Conservation (phyloP, 805 yeast species). For the Hermanozyma aechmeae region DNA sequence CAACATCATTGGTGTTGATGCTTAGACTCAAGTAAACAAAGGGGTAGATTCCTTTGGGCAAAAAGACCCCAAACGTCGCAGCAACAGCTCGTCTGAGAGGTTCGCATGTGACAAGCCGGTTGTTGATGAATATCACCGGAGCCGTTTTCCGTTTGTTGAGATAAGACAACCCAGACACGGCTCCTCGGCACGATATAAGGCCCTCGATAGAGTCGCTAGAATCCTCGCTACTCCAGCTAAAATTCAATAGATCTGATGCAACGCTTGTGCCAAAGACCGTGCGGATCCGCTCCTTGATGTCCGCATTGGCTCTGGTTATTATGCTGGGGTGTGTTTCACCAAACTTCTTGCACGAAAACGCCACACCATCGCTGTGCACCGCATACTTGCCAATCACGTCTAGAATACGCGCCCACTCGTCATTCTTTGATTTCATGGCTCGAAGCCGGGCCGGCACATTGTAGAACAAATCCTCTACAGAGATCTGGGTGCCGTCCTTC, state of each 20-base stretch:
- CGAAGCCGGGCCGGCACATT: slow-evolving; percentile 74
- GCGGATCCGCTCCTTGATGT: slow-evolving; percentile 61
- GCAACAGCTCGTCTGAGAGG: slow-evolving; percentile 63
- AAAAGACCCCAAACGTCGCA: slow-evolving; percentile 50
- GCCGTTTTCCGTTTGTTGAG: slow-evolving; percentile 52
- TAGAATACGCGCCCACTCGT: slow-evolving; percentile 67
- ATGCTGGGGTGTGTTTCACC: slow-evolving; percentile 69
- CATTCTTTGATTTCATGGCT: slow-evolving; percentile 55
- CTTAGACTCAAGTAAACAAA: slow-evolving; percentile 69
- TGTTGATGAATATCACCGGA: slow-evolving; percentile 79
- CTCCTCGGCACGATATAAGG: slow-evolving; percentile 44
- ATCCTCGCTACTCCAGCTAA: slow-evolving; percentile 25
- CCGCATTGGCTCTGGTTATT: slow-evolving; percentile 41
- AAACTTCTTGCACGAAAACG: slow-evolving; percentile 68
- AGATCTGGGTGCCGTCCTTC: slow-evolving; percentile 72
- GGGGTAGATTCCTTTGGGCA: slow-evolving; percentile 71
- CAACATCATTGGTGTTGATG: slow-evolving; percentile 62
- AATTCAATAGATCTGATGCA: slow-evolving; percentile 52
- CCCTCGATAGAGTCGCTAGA: slow-evolving; percentile 28
- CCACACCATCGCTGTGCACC: slow-evolving; percentile 58
- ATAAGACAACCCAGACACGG: slow-evolving; percentile 63
- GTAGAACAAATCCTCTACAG: slow-evolving; percentile 83
- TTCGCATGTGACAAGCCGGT: slow-evolving; percentile 75
- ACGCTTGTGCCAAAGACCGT: slow-evolving; percentile 61
- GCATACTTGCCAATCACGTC: slow-evolving; percentile 83